phyloP scores from a whole-genome alignment of 805 yeast genomes.

The Wilhelminamyces savonicus region DNA sequence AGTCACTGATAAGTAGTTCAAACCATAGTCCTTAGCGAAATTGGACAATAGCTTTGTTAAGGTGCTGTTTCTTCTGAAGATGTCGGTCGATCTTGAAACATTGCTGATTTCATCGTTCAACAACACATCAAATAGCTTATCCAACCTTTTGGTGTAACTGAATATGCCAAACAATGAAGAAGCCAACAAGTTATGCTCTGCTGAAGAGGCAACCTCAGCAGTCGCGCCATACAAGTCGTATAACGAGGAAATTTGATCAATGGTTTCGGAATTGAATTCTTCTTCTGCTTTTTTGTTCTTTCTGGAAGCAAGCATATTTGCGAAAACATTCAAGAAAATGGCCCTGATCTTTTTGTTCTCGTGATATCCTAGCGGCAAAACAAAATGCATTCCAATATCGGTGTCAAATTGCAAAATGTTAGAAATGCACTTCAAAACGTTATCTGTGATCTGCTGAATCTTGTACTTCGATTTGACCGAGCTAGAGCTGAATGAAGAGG shows the following conservation, averaged over 20 bases:
- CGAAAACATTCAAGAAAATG: slow-evolving; percentile 72
- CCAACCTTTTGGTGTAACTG: slow-evolving; percentile 28
- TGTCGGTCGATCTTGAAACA: slow-evolving; percentile 60
- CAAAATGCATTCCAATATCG: slow-evolving; percentile 69
- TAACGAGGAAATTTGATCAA: slow-evolving; percentile 23
- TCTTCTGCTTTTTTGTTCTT: slow-evolving; percentile 15
- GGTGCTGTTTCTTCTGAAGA: slow-evolving; percentile 74
- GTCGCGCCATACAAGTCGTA: slow-evolving; percentile 45
- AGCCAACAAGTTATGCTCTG: slow-evolving; percentile 68
- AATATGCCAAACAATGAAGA: slow-evolving; percentile 55
- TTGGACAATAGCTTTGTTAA: slow-evolving; percentile 72
- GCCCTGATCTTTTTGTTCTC: slow-evolving; percentile 57
- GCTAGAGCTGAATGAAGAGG: slow-evolving; percentile 9
- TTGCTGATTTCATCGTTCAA: slow-evolving; percentile 56
- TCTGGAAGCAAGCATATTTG: slow-evolving; percentile 48
- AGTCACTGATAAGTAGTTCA: slow-evolving; percentile 46
- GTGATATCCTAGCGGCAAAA: slow-evolving; percentile 75
- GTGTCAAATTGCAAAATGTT: slow-evolving; percentile 67
- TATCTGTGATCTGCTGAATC: slow-evolving; percentile 50
- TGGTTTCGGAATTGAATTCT: slow-evolving; percentile 21
- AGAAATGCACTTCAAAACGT: slow-evolving; percentile 59
- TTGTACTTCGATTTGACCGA: slow-evolving; percentile 41
- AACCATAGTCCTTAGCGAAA: slow-evolving; percentile 64
- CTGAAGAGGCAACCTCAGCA: slow-evolving; percentile 57
- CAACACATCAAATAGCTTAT: slow-evolving; percentile 46